Percentiles rank a stretch among this genome's conserved stretches.
phyloP scores from a whole-genome alignment of 495 filamentous ascomycete genomes.

The Paragyromitra xinjiangensis region DNA sequence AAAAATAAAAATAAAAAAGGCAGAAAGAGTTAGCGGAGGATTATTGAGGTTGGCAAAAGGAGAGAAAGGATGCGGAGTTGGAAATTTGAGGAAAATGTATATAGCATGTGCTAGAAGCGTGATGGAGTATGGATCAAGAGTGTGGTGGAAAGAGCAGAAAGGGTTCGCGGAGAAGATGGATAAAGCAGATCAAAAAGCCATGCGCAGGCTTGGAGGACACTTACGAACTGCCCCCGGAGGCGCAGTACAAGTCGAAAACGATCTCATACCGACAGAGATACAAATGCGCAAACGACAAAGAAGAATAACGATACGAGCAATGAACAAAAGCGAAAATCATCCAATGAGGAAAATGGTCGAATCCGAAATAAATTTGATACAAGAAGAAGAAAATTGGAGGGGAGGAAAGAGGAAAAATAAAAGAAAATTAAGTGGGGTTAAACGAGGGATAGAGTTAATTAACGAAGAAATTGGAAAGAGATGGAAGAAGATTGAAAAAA shows the following conservation, averaged over 20 bases:
- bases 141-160: conserved; percentile 33
- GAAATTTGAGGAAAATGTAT: background rate
- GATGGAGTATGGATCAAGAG: conserved; percentile 12
- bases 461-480: rapidly evolving
- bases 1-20: background rate
- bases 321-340: background rate
- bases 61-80: background rate
- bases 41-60: too few species aligned
- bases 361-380: background rate
- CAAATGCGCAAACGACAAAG: background rate
- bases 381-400: background rate
- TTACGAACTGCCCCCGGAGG: background rate
- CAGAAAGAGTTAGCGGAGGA: background rate
- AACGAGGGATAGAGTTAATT: background rate
- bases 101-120: background rate
- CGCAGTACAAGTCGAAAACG: background rate
- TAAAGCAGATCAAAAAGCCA: background rate
- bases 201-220: conserved; percentile 3
- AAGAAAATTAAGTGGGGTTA: background rate
- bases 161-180: conserved; percentile 11
- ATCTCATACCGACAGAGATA: background rate
- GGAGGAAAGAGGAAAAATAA: background rate
- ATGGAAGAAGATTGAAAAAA: background rate
- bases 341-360: too few species aligned
- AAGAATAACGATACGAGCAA: too few species aligned